A percentile compares a stretch with the other conserved stretches of the same genome.
phyloP scores from a whole-genome alignment of 1,284 basidiomycete genomes.

The Agroathelia rolfsii region DNA sequence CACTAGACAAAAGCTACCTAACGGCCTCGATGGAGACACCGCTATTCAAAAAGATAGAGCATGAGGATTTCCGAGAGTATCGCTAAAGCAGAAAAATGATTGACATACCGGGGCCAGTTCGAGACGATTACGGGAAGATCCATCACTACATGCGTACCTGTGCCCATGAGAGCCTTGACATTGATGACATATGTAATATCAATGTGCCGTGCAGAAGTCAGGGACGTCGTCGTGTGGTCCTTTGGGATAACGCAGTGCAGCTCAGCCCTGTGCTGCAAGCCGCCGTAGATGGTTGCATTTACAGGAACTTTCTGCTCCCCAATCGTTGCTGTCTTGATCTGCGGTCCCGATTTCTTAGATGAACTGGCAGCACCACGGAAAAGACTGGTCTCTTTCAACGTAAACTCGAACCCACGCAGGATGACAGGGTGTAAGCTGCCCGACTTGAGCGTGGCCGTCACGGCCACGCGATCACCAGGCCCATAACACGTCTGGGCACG shows the following conservation, averaged over 20 bases:
- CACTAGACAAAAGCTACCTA: constrained; percentile 28
- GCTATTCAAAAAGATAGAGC: constrained; percentile 24
- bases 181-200: constrained; percentile 71
- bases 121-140: constrained; percentile 71
- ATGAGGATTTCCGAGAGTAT: constrained; percentile 6
- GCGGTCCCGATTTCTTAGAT: constrained; percentile 47
- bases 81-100: constrained; percentile 6
- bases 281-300: constrained; percentile 61
- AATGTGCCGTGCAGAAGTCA: constrained; percentile 70
- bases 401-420: constrained; percentile 73
- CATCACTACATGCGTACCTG: constrained; percentile 53
- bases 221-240: constrained; percentile 64
- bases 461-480: constrained; percentile 69
- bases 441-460: constrained; percentile 62
- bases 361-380: constrained; percentile 40
- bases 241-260: constrained; percentile 58
- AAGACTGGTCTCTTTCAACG: constrained; percentile 63
- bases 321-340: constrained; percentile 41
- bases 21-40: constrained; percentile 57
- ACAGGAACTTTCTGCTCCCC: constrained; percentile 61
- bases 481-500: constrained; percentile 71
- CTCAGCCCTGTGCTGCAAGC: constrained; percentile 60
- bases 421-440: constrained; percentile 53
- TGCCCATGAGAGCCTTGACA: constrained; percentile 68
- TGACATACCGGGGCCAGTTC: constrained; percentile 67